Base-by-base conservation (phyloP, 2,329 filamentous ascomycete genomes). In the Meredithiella fracta region DNA sequence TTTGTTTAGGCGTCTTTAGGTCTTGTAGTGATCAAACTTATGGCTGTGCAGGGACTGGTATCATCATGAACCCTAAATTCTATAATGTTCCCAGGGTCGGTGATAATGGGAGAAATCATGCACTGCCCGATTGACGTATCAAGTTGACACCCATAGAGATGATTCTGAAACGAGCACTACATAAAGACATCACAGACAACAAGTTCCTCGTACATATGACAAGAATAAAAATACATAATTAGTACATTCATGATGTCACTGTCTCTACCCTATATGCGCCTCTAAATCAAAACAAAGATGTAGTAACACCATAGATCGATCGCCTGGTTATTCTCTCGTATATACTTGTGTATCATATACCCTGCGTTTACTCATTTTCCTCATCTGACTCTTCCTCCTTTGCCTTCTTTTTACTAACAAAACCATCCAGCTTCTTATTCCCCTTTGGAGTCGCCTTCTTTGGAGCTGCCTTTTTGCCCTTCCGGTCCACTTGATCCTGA, bases 401-500 rank as follows among this genome's bases (percentile, higher is more conserved):
- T n/a, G 40, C 11, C 25, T 29, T 51, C 25, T 34, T 60, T 9
- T 56, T 58, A 25, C 22, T 60, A 60, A 58, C 67, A 38, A 67
- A 65, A 58, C 64, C 68, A 51, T 51, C 49, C 9, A 51, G 29
- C 60, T 67, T 67, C 8, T 67, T 65, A 26, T 68, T 66, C 40
- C 61, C 61, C 65, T 69, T 73, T 60, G 66, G 65, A 11, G 54
- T 56, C 17, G 62, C 62, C 26, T 54, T 60, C 57, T 68, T 70
- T 49, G 69, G 67, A 25, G 72, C 71, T 57, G 76, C 77, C 64
- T 83, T 82, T 60, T 74, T 78, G 25, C 73, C 67, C 69, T 87
- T 91, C 64, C 82, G 82, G 61, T 92, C 83, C 9, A 86, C 85
- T 69, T 92, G 86, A 37, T 81, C 84, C 67, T 85, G 80, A 53